A percentile compares a stretch with the other conserved stretches of the same genome.
These are phyloP conservation scores for Backusella australiensis DNA, from an alignment of 192 early-diverging fungal species.

Conservation along the genomic window DNA sequence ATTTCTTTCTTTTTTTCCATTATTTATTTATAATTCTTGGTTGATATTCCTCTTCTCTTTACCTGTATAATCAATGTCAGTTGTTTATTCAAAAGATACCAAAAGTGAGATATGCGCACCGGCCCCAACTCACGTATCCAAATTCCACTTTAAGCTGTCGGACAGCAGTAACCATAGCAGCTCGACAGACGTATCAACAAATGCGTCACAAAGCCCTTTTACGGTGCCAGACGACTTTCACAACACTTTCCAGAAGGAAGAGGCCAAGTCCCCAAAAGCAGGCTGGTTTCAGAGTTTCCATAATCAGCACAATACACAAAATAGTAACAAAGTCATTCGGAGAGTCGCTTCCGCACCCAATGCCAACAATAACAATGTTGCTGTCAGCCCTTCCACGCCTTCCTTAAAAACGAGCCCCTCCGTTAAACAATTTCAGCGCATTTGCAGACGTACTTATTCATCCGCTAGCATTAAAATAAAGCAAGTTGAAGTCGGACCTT, in stretches of 20 bases:
- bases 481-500: slow-evolving; percentile 81
- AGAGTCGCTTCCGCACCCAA: slow-evolving; percentile 53
- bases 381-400: neutral
- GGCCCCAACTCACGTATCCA: slow-evolving; percentile 2
- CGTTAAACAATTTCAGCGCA: slow-evolving; percentile 14
- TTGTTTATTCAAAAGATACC: neutral
- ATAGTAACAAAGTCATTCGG: slow-evolving; percentile 35
- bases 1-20: neutral
- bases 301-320: neutral
- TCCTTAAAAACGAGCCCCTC: neutral
- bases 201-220: neutral
- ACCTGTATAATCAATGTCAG: neutral
- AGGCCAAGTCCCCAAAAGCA: slow-evolving; percentile 3
- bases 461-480: slow-evolving; percentile 79
- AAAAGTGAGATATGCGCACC: slow-evolving; percentile 1
- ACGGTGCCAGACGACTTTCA: slow-evolving; percentile 14
- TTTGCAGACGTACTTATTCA: slow-evolving; percentile 77
- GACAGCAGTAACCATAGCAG: neutral
- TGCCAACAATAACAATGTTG: slow-evolving; percentile 30
- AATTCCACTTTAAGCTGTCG: neutral
- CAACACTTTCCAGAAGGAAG: neutral
- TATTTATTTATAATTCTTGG: neutral
- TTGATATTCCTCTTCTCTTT: neutral
- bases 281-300: slow-evolving; percentile 21
- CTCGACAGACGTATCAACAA: neutral